phyloP scores from a whole-genome alignment of 495 filamentous ascomycete genomes.

The Aspergillus asperescens region DNA sequence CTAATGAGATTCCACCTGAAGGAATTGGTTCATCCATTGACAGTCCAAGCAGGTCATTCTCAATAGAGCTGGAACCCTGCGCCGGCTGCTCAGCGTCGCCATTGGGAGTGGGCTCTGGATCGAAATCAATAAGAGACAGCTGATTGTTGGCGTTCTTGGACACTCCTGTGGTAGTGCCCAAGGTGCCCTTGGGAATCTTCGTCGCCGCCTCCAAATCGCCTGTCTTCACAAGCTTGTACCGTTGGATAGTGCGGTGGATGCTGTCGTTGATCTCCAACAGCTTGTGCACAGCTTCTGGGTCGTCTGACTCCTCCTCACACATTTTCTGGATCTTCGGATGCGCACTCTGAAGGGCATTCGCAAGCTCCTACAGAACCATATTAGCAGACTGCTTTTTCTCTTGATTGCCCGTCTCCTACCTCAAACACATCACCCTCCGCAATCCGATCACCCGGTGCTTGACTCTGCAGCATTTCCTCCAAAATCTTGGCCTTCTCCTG shows the following conservation, averaged over 20 bases:
- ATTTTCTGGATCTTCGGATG: constrained; percentile 99
- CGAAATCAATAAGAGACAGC: constrained; percentile 89
- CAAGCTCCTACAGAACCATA: constrained; percentile 59
- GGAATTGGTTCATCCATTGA: constrained; percentile 59
- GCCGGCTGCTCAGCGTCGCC: constrained; percentile 42
- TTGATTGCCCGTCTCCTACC: constrained; percentile 33
- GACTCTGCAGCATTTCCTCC: constrained; percentile 86
- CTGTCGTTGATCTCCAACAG: constrained; percentile 96
- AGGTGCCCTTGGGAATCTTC: constrained; percentile 75
- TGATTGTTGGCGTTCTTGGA: constrained; percentile 75
- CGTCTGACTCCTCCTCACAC: constrained; percentile 98
- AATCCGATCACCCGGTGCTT: constrained; percentile 75
- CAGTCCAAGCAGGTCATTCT: constrained; percentile 65
- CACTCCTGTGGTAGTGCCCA: constrained; percentile 65
- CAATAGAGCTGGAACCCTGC: constrained; percentile 39
- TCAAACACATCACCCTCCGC: constrained; percentile 91
- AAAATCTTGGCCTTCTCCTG: constrained; percentile 86
- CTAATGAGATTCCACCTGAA: constrained; percentile 81
- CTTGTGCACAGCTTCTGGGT: constrained; percentile 92
- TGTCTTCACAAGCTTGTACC: constrained; percentile 90
- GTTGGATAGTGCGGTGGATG: constrained; percentile 92
- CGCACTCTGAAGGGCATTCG: constrained; percentile 83
- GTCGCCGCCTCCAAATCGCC: constrained; percentile 87
- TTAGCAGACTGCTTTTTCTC: neutral
- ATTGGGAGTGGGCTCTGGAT: constrained; percentile 51